Evolutionary conservation across 352 stramenopile species (phyloP), one percentile per base, ranked within the genome.

Genomic region (Peronospora farinosa): DNA sequence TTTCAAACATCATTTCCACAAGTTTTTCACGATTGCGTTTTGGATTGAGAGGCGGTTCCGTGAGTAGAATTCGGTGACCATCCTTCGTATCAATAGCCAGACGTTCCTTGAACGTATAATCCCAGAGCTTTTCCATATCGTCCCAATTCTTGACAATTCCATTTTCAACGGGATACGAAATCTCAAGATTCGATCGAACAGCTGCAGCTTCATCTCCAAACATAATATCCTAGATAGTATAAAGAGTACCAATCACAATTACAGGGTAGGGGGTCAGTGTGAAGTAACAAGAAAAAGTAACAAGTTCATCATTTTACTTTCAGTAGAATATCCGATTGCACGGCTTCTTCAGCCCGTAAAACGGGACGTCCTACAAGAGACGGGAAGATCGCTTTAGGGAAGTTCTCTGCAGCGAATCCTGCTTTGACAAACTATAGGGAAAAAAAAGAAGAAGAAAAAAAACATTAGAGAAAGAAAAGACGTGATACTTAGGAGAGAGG

Each of bases 71-170:
- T 35, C 87, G 89, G 50, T 95, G 67, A 19, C 82, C 82, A 0
- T 51, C 72, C 27, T 61, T 54, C 7, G 81, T 69, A 56, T 84
- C 71, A 42, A 88, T 86, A 31, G 50, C 68, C 49, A 97, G 61
- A 2, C 90, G 91, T 51, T 97, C 88, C 46, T 93, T 72, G 68
- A 98, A 98, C 41, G 89, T 97, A 70, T 98, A 97, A 67, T 97
- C 93, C 94, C 94, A 98, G 25, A 98, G 70, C 54, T 97, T 89
- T 66, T 97, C 86, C 93, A 98, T 98, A 59, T 98, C 93, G 45
- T 97, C 88, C 94, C 94, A 98, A 74, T 97, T 97, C 66, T 95
- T 95, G 9, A 98, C 91, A 47, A 98, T 97, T 31, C 94, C 95
- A 62, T 98, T 97, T 64, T 98, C 90, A 19, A 98, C 88, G 10